These are phyloP conservation scores for Phaeoacremonium minimum DNA, from an alignment of 2,329 filamentous ascomycete genomes.

Conservation along the genomic window DNA sequence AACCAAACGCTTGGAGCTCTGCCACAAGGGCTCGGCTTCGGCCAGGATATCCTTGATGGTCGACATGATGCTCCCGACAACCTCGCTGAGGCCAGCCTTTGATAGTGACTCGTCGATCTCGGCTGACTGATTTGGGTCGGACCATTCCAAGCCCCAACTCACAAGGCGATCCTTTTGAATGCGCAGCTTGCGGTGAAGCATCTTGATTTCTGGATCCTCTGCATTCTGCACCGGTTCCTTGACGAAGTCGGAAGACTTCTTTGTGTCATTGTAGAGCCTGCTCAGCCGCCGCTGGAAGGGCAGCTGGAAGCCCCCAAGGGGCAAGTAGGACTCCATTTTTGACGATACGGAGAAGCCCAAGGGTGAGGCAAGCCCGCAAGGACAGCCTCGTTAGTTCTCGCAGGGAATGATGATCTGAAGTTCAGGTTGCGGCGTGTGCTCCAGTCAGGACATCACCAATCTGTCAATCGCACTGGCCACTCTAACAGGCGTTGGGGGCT, in stretches of 20 bases:
- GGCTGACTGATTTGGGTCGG: constrained; percentile 62
- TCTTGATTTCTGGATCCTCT: constrained; percentile 65
- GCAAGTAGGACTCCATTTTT: constrained; percentile 52
- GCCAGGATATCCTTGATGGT: constrained; percentile 78
- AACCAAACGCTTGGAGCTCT: constrained; percentile 47
- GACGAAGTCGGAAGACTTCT: constrained; percentile 71
- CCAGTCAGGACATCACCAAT: too few relatives aligned
- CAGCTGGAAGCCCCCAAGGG: constrained; percentile 47
- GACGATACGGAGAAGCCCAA: constrained; percentile 4
- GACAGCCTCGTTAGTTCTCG: too few relatives aligned
- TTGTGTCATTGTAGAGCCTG: constrained; percentile 76
- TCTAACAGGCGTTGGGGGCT: too few relatives aligned
- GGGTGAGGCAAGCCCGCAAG: too few relatives aligned
- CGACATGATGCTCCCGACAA: constrained; percentile 73
- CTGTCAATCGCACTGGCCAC: too few relatives aligned
- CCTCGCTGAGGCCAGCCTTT: constrained; percentile 70
- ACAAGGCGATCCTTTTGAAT: constrained; percentile 78
- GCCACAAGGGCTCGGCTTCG: constrained; percentile 70
- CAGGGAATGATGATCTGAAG: too few relatives aligned
- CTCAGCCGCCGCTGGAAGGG: constrained; percentile 61
- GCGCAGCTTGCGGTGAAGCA: constrained; percentile 69
- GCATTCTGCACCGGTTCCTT: constrained; percentile 59
- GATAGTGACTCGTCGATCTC: constrained; percentile 70
- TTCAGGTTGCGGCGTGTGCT: too few relatives aligned
- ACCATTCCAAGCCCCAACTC: constrained; percentile 80